Evolutionary conservation across 345 rosid species (phyloP).

Genomic region (Arabidopsis arenosa): DNA sequence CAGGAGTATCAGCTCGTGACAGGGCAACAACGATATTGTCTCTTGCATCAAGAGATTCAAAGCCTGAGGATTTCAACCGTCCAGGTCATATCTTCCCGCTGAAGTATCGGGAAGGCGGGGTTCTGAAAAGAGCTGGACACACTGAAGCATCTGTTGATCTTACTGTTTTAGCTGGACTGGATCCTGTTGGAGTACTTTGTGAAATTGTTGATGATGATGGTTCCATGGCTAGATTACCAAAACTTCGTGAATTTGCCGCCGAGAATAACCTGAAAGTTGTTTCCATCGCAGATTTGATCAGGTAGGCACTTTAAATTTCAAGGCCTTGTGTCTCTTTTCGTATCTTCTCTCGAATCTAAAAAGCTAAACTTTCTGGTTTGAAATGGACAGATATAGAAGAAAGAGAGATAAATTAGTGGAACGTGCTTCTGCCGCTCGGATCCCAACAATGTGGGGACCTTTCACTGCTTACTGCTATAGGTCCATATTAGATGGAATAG

Average conservation of each 20-base stretch:
- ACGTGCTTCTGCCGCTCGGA: constrained; percentile 70
- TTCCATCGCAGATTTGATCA: constrained; percentile 81
- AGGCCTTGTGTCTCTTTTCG: not conserved
- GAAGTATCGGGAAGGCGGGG: constrained; percentile 88
- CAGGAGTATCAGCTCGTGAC: constrained; percentile 90
- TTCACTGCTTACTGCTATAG: constrained; percentile 79
- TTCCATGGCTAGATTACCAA: constrained; percentile 88
- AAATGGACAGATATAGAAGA: constrained; percentile 70
- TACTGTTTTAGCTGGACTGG: constrained; percentile 75
- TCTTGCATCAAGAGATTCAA: constrained; percentile 81
- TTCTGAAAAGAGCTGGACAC: constrained; percentile 91
- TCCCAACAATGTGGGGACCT: constrained; percentile 97
- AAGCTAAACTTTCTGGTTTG: constrained; percentile 5
- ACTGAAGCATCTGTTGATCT: constrained; percentile 96
- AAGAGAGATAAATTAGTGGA: constrained; percentile 85
- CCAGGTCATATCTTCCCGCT: constrained; percentile 90
- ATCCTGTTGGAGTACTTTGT: constrained; percentile 80
- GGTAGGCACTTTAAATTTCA: constrained; percentile 46
- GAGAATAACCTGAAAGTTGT: constrained; percentile 67
- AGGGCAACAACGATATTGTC: constrained; percentile 78
- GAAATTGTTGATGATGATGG: constrained; percentile 93
- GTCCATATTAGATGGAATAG: constrained; percentile 87
- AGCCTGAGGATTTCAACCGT: constrained; percentile 86
- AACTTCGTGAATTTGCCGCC: constrained; percentile 67
- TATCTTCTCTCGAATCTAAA: constrained; percentile 12